phyloP scores from a whole-genome alignment of 2,329 filamentous ascomycete genomes.

The Aspergillus terreus region DNA sequence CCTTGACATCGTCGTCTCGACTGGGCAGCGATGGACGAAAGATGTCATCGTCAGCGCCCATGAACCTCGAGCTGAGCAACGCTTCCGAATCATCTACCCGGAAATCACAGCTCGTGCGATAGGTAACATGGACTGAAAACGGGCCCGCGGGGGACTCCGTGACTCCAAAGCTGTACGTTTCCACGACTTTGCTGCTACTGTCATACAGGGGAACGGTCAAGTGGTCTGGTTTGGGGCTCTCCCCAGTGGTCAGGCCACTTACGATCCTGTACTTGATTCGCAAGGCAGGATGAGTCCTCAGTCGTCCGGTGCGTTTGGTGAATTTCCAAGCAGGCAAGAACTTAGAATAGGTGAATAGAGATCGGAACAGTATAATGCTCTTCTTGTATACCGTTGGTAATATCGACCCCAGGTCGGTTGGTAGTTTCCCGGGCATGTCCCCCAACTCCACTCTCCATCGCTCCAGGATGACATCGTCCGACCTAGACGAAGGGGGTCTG shows the following conservation, averaged over 20 bases:
- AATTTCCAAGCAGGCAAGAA: slow-evolving; percentile 86
- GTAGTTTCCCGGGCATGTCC: slow-evolving; percentile 53
- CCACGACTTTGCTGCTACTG: slow-evolving; percentile 60
- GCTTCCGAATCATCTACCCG: slow-evolving; percentile 88
- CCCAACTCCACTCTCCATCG: slow-evolving; percentile 86
- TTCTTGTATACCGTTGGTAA: slow-evolving; percentile 95
- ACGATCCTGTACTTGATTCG: slow-evolving; percentile 77
- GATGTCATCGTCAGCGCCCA: slow-evolving; percentile 83
- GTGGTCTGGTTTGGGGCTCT: slow-evolving; percentile 59
- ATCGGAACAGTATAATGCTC: slow-evolving; percentile 89
- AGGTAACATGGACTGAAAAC: slow-evolving; percentile 75
- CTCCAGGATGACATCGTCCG: slow-evolving; percentile 78
- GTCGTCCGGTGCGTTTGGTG: slow-evolving; percentile 69
- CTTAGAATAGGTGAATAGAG: slow-evolving; percentile 76
- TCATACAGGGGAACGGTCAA: slow-evolving; percentile 69
- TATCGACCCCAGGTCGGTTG: slow-evolving; percentile 52
- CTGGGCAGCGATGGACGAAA: slow-evolving; percentile 74
- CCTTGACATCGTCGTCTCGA: slow-evolving; percentile 36
- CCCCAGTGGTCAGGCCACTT: slow-evolving; percentile 52
- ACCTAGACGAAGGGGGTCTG: slow-evolving; percentile 45
- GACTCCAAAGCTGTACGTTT: slow-evolving; percentile 75
- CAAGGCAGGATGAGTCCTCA: slow-evolving; percentile 59
- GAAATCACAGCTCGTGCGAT: slow-evolving; percentile 86
- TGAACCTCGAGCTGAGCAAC: slow-evolving; percentile 85
- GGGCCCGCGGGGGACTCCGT: slow-evolving; percentile 83